phyloP scores from a whole-genome alignment of 768 basidiomycete genomes.

The Boletus vinaceobasis region DNA sequence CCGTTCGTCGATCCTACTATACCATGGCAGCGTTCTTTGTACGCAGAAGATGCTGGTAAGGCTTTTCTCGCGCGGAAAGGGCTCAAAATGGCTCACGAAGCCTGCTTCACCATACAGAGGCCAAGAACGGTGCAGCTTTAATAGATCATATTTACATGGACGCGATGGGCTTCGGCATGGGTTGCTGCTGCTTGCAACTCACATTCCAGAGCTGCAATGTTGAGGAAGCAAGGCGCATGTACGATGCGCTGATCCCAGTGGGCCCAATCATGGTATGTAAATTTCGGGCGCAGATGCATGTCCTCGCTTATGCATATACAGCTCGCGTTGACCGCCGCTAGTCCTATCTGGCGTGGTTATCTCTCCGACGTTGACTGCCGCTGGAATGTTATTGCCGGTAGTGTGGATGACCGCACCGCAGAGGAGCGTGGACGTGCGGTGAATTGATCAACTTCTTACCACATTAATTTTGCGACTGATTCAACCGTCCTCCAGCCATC shows the following conservation, averaged over 20 bases:
- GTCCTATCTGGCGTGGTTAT: conserved; percentile 92
- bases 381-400: conserved; percentile 99
- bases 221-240: conserved; percentile 85
- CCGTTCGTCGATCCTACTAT: conserved; percentile 94
- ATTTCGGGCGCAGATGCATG: background rate
- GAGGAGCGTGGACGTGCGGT: conserved; percentile 81
- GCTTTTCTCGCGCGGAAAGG: conserved; percentile 4
- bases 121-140: conserved; percentile 84
- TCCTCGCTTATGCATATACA: conserved; percentile 32
- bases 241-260: conserved; percentile 93
- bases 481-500: conserved; percentile 54
- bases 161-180: conserved; percentile 99
- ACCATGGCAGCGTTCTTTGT: conserved; percentile 79
- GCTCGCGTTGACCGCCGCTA: conserved; percentile 93
- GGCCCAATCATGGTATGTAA: conserved; percentile 86
- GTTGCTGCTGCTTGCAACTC: conserved; percentile 94
- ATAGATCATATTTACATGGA: conserved; percentile 95
- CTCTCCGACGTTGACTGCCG: conserved; percentile 96
- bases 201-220: conserved; percentile 98
- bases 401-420: conserved; percentile 93
- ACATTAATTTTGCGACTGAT: conserved; percentile 6
- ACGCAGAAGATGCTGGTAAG: conserved; percentile 81
- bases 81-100: conserved; percentile 7
- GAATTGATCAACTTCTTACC: conserved; percentile 41
- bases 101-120: conserved; percentile 50